Evolutionary conservation across 768 basidiomycete species (phyloP), one percentile per base, ranked within the genome.

Genomic region (Agaricus subrufescens): DNA sequence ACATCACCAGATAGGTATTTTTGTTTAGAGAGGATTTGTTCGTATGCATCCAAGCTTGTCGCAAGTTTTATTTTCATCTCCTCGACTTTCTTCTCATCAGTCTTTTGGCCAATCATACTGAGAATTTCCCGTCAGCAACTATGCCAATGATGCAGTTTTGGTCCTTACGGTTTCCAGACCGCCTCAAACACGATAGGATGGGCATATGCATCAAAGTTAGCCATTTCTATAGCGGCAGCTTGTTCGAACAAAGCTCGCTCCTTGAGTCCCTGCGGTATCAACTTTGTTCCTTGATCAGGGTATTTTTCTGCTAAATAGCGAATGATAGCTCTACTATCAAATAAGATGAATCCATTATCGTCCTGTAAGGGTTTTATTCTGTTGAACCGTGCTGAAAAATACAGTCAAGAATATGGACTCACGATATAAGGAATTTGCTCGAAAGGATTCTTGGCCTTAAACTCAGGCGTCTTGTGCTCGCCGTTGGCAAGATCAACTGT

Each of bases 271-370:
- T 64, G 67, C 4, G 84, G 83, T 43, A 81, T 64, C 34, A 84
- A 71, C 15, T 61, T 47, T 3, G 74, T 71, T 31, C 79, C 80
- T 60, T 79, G 74, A 48, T 64, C 58, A 1, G 71, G 65, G 57
- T 83, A 77, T 63, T 82, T 83, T 46, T 63, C 63, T 31, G 69
- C 74, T 57, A 84, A 59, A 66, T 85, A 86, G 26, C 78, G 75
- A 25, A 63, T 63, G 54, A 85, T 83, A 0, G 82, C 82, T 23
- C 82, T 75, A 42, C 73, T 74, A 57, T 83, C 83, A 66, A 73
- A 83, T 15, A 87, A 62, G 49, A 73, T 67, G 64, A 85, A 76
- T 3, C 81, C 83, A 37, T 80, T 80, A 14, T 83, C 81, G 52
- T 79, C 68, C 76, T 78, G 8, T 14, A 4, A 46, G 14, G 29